phyloP scores from a whole-genome alignment of 768 basidiomycete genomes.

The Kwoniella dejecticola region DNA sequence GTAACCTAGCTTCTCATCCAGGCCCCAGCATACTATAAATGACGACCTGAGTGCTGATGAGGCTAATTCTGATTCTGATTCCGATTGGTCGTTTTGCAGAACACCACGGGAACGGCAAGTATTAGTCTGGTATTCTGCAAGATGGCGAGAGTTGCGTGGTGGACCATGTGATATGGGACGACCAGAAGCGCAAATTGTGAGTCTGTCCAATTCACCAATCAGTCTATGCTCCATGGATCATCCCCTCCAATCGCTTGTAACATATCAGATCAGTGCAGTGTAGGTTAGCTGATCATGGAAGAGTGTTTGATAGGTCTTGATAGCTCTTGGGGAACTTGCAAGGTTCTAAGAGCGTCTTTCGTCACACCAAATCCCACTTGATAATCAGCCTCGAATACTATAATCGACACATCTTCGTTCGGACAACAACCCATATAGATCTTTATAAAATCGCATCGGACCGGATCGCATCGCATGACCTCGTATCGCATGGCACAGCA shows the following conservation, averaged over 20 bases:
- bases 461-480: no score
- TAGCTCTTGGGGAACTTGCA: slow-evolving; percentile 41
- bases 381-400: background rate
- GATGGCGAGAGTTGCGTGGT: slow-evolving; percentile 47
- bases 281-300: background rate
- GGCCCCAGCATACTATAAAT: no score
- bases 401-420: no score
- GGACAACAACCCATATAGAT: no score
- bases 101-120: slow-evolving; percentile 45
- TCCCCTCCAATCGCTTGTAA: no score
- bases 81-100: slow-evolving; percentile 8
- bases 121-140: slow-evolving; percentile 43
- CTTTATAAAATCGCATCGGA: no score
- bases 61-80: no score
- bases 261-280: no score
- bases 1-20: background rate
- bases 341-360: slow-evolving; percentile 36
- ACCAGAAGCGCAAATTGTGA: slow-evolving; percentile 51
- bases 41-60: no score
- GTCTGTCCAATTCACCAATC: no score
- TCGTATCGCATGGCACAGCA: no score
- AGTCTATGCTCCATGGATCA: no score
- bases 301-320: slow-evolving; percentile 36
- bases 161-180: slow-evolving; percentile 52
- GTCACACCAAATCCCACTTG: background rate